These are phyloP conservation scores for Jaltomata sinuosa DNA, from an alignment of 257 asterid species.

Conservation along the genomic window DNA sequence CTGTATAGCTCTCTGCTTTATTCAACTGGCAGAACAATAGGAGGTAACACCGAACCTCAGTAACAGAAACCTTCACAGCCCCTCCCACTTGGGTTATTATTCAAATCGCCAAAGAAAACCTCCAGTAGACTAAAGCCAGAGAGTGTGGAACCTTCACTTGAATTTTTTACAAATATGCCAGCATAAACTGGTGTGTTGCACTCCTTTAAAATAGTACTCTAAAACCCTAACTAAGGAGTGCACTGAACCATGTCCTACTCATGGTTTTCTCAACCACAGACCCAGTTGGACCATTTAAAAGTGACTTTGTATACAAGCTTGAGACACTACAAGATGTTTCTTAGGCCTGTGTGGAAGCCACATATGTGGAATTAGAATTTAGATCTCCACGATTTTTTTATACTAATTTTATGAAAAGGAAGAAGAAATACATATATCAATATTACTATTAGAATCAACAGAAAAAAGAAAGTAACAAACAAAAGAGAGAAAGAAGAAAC, in stretches of 20 bases:
- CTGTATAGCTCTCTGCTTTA: not conserved
- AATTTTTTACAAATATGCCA: not conserved
- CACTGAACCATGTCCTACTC: not conserved
- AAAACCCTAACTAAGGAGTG: not conserved
- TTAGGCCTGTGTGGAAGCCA: not conserved
- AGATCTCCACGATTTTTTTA: not conserved
- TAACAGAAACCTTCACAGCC: not conserved
- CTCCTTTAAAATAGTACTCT: not conserved
- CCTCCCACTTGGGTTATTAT: not conserved
- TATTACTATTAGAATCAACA: not conserved
- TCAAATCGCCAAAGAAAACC: not conserved
- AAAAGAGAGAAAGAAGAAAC: conserved; percentile 15
- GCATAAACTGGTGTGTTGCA: not conserved
- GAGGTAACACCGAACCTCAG: not conserved
- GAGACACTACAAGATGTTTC: not conserved
- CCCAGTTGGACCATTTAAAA: not conserved
- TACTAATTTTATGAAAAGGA: not conserved
- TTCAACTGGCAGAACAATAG: not conserved
- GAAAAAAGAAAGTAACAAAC: not conserved
- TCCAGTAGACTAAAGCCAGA: not conserved
- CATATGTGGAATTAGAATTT: not conserved
- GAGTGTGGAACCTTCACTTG: not conserved
- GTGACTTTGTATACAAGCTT: not conserved
- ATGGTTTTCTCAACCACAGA: not conserved
- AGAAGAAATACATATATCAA: not conserved